A percentile compares a stretch with the other conserved stretches of the same genome.
phyloP scores from a whole-genome alignment of 208 protist species.

The Trypanosoma rangeli region DNA sequence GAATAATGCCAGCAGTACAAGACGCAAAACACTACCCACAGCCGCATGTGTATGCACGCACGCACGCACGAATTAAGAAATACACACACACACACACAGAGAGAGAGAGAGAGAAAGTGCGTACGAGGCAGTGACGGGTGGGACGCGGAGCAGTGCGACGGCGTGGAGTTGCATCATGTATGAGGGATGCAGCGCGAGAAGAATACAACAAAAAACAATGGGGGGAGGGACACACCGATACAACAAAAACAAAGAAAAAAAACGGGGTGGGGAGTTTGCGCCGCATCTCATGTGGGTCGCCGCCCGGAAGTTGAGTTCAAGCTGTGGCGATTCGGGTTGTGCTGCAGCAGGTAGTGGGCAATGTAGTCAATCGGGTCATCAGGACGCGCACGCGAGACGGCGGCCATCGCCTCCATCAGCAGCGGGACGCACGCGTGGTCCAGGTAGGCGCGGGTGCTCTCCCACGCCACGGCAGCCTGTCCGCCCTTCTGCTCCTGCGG shows the following conservation, averaged over 20 bases:
- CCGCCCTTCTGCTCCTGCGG: background rate
- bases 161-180: too few species aligned
- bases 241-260: background rate
- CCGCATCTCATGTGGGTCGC: background rate
- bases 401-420: conserved; percentile 49
- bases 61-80: too few species aligned
- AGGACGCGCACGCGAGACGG: conserved; percentile 42
- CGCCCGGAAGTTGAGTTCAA: background rate
- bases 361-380: conserved; percentile 62
- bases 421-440: conserved; percentile 67
- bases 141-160: too few species aligned
- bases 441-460: conserved; percentile 37
- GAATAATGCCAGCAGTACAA: background rate
- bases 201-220: background rate
- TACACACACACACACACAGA: too few species aligned
- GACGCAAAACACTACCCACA: too few species aligned
- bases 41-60: too few species aligned
- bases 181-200: too few species aligned
- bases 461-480: background rate
- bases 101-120: too few species aligned
- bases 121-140: too few species aligned
- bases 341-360: conserved; percentile 29
- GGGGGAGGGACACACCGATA: background rate
- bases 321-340: conserved; percentile 24
- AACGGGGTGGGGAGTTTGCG: background rate